These are phyloP conservation scores for Exophiala calicioides DNA, from an alignment of 2,329 filamentous ascomycete genomes.

Conservation along the genomic window DNA sequence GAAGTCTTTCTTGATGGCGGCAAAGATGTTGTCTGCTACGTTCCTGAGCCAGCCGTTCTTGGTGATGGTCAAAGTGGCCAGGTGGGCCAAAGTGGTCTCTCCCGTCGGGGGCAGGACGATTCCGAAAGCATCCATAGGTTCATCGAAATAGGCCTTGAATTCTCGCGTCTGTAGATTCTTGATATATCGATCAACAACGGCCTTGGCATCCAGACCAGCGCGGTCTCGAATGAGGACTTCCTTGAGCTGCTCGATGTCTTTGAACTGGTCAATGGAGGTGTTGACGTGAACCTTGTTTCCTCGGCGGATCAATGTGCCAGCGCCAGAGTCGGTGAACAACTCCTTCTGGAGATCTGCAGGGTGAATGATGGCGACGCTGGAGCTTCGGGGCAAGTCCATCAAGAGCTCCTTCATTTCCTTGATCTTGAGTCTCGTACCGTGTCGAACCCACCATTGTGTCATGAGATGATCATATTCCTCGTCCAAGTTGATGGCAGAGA, in stretches of 20 bases:
- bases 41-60: slow-evolving; percentile 94
- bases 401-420: slow-evolving; percentile 94
- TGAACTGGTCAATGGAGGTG: slow-evolving; percentile 70
- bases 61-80: slow-evolving; percentile 89
- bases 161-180: slow-evolving; percentile 72
- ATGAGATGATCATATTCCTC: slow-evolving; percentile 94
- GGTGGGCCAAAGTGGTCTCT: slow-evolving; percentile 70
- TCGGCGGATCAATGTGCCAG: slow-evolving; percentile 86
- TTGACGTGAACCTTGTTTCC: slow-evolving; percentile 85
- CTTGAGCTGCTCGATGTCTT: slow-evolving; percentile 75
- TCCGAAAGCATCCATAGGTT: slow-evolving; percentile 87
- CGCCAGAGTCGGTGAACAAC: slow-evolving; percentile 92
- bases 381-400: slow-evolving; percentile 82
- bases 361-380: slow-evolving; percentile 96
- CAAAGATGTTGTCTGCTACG: slow-evolving; percentile 92
- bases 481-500: slow-evolving; percentile 95
- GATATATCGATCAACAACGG: slow-evolving; percentile 84
- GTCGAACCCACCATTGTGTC: slow-evolving; percentile 91
- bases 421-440: slow-evolving; percentile 94
- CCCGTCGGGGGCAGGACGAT: slow-evolving; percentile 74
- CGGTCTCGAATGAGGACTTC: slow-evolving; percentile 78
- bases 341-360: slow-evolving; percentile 95
- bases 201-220: slow-evolving; percentile 76
- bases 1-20: slow-evolving; percentile 89
- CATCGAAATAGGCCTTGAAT: slow-evolving; percentile 94